Evolutionary conservation across 371 early-diverging fungal genomes (phyloP), one percentile per base, ranked within the genome.

Genomic region (Batkoa obscura): DNA sequence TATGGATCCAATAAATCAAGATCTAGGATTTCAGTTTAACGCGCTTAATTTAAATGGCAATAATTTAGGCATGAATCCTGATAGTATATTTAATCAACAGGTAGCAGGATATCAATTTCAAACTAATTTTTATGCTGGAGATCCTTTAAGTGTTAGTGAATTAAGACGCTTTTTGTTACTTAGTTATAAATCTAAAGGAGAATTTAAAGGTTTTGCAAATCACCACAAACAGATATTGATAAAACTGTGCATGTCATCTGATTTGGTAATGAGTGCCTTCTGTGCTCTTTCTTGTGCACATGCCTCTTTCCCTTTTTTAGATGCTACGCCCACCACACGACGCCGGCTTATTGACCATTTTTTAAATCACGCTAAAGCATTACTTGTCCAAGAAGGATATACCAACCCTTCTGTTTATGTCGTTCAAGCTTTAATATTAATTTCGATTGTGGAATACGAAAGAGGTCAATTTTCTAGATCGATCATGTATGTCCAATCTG

Each of bases 271-370:
- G 15, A 58, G 39, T 33, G 60, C 59, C 43, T 66, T 64, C 15
- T 64, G 64, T n/a, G 67, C 67, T 45, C 59, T 60, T 15, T 64
- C 64, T 38, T 60, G 62, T 2, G 64, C 67, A 9, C 61, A 56
- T 0, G 55, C 39, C 4, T 50, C 60, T 53, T 59, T 58, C 37
- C 23, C 37, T 47, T 59, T 62, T n/a, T 36, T 57, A 1, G 60
- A 59, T 47, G 10, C 10, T 50, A 33, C 50, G 3, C 50, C 50
- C 8, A 35, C 15, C 15, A 50, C 50, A 15, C 50, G 50, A 10
- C 17, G 50, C 17, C 9, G 50, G 34, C 33, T 50, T 6, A 50
- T 50, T 32, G 50, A 50, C 15, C 50, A 50, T 15, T 50, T 50
- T 30, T 33, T 50, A 32, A 3, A 23, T 15, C 50, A 50, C 33